These are phyloP conservation scores for Vitis labrusca DNA, from an alignment of 164 flowering plant genomes.

Conservation along the genomic window DNA sequence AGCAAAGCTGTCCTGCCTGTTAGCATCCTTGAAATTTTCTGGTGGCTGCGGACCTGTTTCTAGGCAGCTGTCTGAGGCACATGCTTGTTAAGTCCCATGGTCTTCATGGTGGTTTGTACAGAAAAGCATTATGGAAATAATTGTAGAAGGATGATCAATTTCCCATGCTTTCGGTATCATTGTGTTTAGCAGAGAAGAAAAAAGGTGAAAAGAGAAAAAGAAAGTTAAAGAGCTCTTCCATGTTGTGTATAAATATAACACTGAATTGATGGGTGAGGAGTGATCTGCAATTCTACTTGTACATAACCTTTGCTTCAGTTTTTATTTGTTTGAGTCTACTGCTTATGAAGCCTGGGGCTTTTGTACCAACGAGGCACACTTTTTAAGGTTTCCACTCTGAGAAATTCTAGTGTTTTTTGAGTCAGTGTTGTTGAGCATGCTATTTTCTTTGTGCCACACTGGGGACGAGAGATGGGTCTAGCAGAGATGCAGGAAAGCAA, in stretches of 20 bases:
- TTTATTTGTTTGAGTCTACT: neutral
- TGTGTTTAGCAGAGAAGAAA: conserved; percentile 12
- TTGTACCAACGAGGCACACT: no score
- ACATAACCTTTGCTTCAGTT: conserved; percentile 6
- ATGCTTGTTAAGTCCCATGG: conserved; percentile 43
- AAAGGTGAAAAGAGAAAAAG: neutral
- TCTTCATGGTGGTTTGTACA: conserved; percentile 6
- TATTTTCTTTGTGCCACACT: no score
- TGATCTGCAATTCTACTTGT: conserved; percentile 1
- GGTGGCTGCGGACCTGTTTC: conserved; percentile 37
- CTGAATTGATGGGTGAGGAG: conserved; percentile 4
- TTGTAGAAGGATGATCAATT: neutral
- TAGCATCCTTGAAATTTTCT: conserved; percentile 55
- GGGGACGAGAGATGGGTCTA: no score
- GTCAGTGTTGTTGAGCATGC: no score
- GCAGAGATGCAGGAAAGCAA: no score
- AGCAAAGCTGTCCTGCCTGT: conserved; percentile 62
- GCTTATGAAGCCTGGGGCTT: neutral
- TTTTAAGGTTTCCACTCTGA: no score
- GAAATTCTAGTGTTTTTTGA: no score
- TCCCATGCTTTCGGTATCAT: conserved; percentile 1
- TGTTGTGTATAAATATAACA: neutral
- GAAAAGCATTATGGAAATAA: conserved; percentile 15
- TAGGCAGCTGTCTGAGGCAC: conserved; percentile 45
- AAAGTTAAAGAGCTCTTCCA: conserved; percentile 2